Base-by-base conservation (phyloP, 805 yeast species). In the Kodamaea fukazawae region DNA sequence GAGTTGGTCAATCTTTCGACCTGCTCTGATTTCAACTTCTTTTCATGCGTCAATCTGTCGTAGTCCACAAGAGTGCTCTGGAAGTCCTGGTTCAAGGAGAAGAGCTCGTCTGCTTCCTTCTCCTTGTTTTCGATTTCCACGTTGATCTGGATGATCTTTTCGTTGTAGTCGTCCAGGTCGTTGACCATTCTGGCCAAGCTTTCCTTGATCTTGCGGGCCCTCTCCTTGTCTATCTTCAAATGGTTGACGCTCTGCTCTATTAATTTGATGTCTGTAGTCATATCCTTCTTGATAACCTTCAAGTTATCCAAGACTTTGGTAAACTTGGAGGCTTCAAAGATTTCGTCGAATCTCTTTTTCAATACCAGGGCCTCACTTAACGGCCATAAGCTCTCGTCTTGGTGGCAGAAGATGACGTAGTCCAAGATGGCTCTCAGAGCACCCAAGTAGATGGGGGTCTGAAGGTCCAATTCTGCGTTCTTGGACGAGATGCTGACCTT, bases 321-420 rank as follows among this genome's bases (percentile, higher is more conserved):
- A 54, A 86, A 95, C 58, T 87, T 89, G 49, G 88, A 78, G 0
- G 97, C 96, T 61, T 93, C 97, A 54, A 93, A 93, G 7, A 93
- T 91, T 60, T 93, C 99, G 60, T 93, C 99, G 53, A 93, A 95
- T 38, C 91, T 76, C 63, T 90, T 90, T 63, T 93, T 95, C 57
- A 93, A 72, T 9, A 75, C 75, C 2, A 95, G 73, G 1, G 99
- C 95, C 60, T 93, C 99, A 50, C 90, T 78, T 34, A 93, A 69
- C 1, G 99, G 99, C 99, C 99, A 93, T 20, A 88, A 62, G 51
- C 91, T 82, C 44, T 93, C 99, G 54, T 93, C 99, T 59, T 93
- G 99, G 55, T 93, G 99, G 55, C 99, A 91, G 62, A 93, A 93
- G 1, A 91, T 82, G 30, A 93, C 99, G 57, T 88, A 87, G 49